Evolutionary conservation across 2,329 filamentous ascomycete genomes (phyloP), one percentile per base, ranked within the genome.

Genomic region (Xylariales sp.): DNA sequence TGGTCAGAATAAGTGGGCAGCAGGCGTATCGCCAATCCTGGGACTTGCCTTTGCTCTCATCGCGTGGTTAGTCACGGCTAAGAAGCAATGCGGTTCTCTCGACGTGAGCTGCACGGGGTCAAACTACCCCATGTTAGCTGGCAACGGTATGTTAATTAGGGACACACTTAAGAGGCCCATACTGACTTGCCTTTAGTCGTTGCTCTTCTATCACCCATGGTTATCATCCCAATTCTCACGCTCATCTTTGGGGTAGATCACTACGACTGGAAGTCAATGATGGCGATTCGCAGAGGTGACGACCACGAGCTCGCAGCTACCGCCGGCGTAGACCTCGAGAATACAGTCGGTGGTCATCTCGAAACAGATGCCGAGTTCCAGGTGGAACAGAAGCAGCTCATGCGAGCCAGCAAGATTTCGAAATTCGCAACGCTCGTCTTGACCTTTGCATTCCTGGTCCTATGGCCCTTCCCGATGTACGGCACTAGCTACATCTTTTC

Each of bases 401-500:
- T 73, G 46, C 70, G 67, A 19, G 73, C 78, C 0, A 75, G 74
- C 5, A 71, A 66, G 45, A 69, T 73, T 24, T 69, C 72, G 1
- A 65, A 66, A 36, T 56, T 55, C 40, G 62, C 62, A 22, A 86
- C 82, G 1, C 68, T 80, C 8, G 61, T 74, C 49, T 70, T 88
- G 67, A 86, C 87, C 0, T 46, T 95, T 0, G 73, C 79, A 0
- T 70, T 95, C 42, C 68, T 95, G 0, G 72, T 95, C 2, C 74
- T 95, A 12, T 95, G 89, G 88, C 89, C 90, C 0, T 91, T 95
- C 76, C 89, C 89, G 1, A 82, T 95, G 80, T 95, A 93, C 57
- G 89, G 88, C 9, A 74, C 74, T 0, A 77, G 77, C 1, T 95
- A 95, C 58, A 76, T 95, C 40, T 94, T 93, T 65, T 81, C 74